These are phyloP conservation scores for Aspergillus baeticus DNA, from an alignment of 495 filamentous ascomycete species.

Conservation along the genomic window DNA sequence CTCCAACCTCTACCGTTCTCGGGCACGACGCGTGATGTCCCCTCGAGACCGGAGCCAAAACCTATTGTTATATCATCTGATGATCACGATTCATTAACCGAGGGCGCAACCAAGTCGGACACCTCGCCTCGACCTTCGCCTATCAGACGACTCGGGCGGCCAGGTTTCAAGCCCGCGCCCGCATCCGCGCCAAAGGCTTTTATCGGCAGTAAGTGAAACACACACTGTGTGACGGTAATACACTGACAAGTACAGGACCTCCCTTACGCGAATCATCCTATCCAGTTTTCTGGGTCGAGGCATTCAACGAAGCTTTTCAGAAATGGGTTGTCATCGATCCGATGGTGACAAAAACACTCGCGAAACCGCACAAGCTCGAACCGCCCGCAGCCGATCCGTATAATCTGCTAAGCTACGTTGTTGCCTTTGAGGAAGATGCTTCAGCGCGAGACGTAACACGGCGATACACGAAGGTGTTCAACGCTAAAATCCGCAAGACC, in stretches of 20 bases:
- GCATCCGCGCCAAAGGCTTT: constrained; percentile 17
- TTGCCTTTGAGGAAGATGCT: constrained; percentile 80
- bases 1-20: constrained; percentile 78
- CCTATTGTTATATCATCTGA: constrained; percentile 40
- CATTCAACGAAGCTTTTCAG: constrained; percentile 76
- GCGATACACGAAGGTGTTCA: constrained; percentile 77
- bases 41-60: constrained; percentile 36
- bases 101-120: constrained; percentile 18
- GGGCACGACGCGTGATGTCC: constrained; percentile 51
- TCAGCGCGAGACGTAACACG: constrained; percentile 77
- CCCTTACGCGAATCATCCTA: constrained; percentile 53
- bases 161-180: constrained; percentile 34
- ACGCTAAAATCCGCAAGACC: constrained; percentile 77
- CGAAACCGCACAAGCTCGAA: constrained; percentile 73
- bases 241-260: constrained; percentile 11
- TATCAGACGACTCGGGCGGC: constrained; percentile 42
- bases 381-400: constrained; percentile 71
- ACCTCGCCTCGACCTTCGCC: constrained; percentile 19
- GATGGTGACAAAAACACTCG: constrained; percentile 72
- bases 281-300: constrained; percentile 93
- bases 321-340: constrained; percentile 92
- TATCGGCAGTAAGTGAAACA: constrained; percentile 3
- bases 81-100: constrained; percentile 32
- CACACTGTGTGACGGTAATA: not conserved
- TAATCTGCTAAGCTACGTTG: constrained; percentile 77